Evolutionary conservation across 352 stramenopile genomes (phyloP), one percentile per base, ranked within the genome.

Genomic region (Phytophthora brassicae): DNA sequence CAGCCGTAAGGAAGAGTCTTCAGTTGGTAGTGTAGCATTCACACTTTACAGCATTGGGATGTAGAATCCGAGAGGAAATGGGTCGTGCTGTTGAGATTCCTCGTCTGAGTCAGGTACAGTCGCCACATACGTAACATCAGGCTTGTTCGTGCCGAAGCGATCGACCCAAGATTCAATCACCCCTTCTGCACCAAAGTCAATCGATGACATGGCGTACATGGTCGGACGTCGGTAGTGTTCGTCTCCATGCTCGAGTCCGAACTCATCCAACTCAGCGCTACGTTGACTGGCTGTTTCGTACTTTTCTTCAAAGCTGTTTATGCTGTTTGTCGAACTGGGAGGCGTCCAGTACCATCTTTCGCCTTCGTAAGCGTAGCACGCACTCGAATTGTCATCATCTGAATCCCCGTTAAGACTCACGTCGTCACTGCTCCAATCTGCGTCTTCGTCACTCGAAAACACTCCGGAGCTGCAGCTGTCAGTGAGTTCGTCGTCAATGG

Each of bases 311-410:
- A 46, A 70, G 39, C 42, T 73, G 39, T 51, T 44, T 28, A 45
- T 23, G 53, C 59, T 68, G 24, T 65, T 68, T 4, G 38, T 54
- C 29, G 64, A 68, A 36, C 52, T 73, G 1, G 65, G 60, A 2
- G 65, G 60, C 1, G 60, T 50, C 65, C 65, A 73, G 60, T 54
- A 66, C 65, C 65, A 73, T 42, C 60, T 54, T 19, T 73, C 65
- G 13, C 60, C 45, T 56, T 70, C 33, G 22, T 70, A 73, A 13
- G 52, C 11, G 26, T 22, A 59, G 8, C 26, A 55, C 2, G 26
- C 20, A 6, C 39, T 36, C 14, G 26, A 56, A n/a, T 8, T 16
- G 11, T 66, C 65, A 14, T 68, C 59, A 26, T 60, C 64, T 41
- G 49, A 64, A 11, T 41, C 41, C 4, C 42, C 59, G 39, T 68